phyloP scores from a whole-genome alignment of 2,329 filamentous ascomycete species.

The Sarocladium brachiariae region DNA sequence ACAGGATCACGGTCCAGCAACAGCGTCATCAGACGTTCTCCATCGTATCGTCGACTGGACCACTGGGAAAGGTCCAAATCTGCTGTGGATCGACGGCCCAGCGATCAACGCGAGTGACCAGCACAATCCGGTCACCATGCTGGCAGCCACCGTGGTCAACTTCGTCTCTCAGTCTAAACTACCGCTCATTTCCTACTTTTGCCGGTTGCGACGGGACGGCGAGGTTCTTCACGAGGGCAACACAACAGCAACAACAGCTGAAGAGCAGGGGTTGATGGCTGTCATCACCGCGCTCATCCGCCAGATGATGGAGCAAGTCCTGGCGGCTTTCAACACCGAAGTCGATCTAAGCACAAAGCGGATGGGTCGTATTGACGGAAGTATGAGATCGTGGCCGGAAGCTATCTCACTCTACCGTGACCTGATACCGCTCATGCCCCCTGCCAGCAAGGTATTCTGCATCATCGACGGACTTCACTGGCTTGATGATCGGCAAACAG shows the following conservation, averaged over 20 bases:
- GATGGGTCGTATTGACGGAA: not conserved
- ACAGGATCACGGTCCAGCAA: not conserved
- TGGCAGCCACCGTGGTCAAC: slow-evolving; percentile 10
- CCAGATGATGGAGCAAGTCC: slow-evolving; percentile 13
- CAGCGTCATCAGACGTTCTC: not conserved
- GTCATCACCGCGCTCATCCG: slow-evolving; percentile 11
- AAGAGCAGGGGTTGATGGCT: slow-evolving; percentile 4
- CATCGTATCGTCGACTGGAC: not conserved
- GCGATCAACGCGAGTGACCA: not conserved
- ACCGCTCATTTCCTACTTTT: slow-evolving; percentile 16
- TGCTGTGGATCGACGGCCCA: slow-evolving; percentile 15
- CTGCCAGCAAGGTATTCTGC: not conserved
- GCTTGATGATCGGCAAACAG: not conserved
- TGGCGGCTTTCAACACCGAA: slow-evolving; percentile 7
- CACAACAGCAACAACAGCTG: too few relatives aligned
- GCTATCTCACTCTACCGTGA: not conserved
- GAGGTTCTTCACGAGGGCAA: not conserved
- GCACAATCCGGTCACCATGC: slow-evolving; percentile 11
- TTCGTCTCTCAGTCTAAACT: slow-evolving; percentile 5
- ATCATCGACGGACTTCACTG: not conserved
- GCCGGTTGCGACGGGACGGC: slow-evolving; percentile 10
- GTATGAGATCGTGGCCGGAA: not conserved
- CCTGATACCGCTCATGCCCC: not conserved
- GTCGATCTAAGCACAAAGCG: not conserved
- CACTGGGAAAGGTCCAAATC: not conserved